These are phyloP conservation scores for Candida andamanensis DNA, from an alignment of 805 yeast genomes.

Conservation along the genomic window DNA sequence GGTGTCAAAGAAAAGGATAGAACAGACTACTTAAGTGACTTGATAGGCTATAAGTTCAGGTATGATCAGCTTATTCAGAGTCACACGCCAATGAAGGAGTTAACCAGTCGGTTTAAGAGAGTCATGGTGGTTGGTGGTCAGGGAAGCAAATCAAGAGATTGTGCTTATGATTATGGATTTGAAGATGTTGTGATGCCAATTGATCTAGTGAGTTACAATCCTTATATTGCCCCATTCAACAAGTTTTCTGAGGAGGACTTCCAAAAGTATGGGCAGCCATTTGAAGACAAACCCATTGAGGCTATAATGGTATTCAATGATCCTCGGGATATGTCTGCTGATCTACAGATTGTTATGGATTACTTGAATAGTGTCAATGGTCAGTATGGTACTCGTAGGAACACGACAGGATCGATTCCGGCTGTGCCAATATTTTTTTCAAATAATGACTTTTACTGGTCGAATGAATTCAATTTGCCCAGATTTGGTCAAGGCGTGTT, in stretches of 20 bases:
- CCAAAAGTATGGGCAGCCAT: constrained; percentile 5
- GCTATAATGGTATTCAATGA: constrained; percentile 83
- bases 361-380: constrained; percentile 62
- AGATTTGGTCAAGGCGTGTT: constrained; percentile 92
- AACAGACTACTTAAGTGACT: constrained; percentile 21
- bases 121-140: constrained; percentile 86
- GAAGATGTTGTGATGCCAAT: constrained; percentile 65
- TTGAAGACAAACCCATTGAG: constrained; percentile 45
- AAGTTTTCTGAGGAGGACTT: constrained; percentile 2
- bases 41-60: constrained; percentile 33
- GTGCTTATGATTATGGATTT: constrained; percentile 76
- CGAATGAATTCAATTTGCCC: constrained; percentile 71
- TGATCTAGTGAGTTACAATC: constrained; percentile 59
- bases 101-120: constrained; percentile 34
- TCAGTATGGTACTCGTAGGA: constrained; percentile 54
- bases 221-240: constrained; percentile 66
- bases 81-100: constrained; percentile 73
- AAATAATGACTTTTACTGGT: constrained; percentile 83
- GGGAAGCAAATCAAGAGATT: constrained; percentile 60
- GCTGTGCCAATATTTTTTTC: constrained; percentile 72
- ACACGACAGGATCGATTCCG: constrained; percentile 32
- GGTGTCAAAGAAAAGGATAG: constrained; percentile 67
- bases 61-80: constrained; percentile 72
- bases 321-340: constrained; percentile 85
- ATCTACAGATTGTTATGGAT: constrained; percentile 72